Evolutionary conservation across 2,329 filamentous ascomycete species (phyloP).

Genomic region (Eutypa lata): DNA sequence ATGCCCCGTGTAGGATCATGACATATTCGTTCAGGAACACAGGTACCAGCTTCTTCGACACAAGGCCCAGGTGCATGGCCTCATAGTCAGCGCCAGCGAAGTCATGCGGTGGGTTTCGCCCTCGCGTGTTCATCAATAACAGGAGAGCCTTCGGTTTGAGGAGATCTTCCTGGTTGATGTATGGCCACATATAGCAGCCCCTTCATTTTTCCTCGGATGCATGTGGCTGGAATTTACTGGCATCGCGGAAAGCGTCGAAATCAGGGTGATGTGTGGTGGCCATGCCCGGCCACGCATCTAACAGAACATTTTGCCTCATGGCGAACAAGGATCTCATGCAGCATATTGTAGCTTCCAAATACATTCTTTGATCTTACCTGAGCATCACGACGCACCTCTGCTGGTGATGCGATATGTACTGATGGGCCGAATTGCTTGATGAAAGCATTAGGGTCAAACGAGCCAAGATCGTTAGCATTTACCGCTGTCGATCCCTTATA

Average conservation of each 20-base stretch:
- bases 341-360: not conserved
- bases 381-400: not conserved
- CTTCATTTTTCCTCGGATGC: not conserved
- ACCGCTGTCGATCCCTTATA: no score
- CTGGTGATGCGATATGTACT: not conserved
- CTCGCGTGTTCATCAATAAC: conserved; percentile 51
- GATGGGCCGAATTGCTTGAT: not conserved
- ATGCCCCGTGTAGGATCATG: conserved; percentile 32
- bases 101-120: conserved; percentile 38
- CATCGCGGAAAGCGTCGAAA: conserved; percentile 1
- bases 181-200: conserved; percentile 40
- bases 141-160: conserved; percentile 38
- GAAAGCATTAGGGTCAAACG: not conserved
- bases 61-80: conserved; percentile 27
- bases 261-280: conserved; percentile 4
- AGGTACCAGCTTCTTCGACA: conserved; percentile 20
- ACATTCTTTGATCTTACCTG: not conserved
- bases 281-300: conserved; percentile 6
- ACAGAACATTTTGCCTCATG: conserved; percentile 5
- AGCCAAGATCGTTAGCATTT: no score
- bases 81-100: conserved; percentile 47
- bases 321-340: conserved; percentile 1
- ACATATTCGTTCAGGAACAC: conserved; percentile 27
- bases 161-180: conserved; percentile 58
- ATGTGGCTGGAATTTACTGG: not conserved